phyloP scores from a whole-genome alignment of 2,329 filamentous ascomycete species.

The Endocalyx cinctus region DNA sequence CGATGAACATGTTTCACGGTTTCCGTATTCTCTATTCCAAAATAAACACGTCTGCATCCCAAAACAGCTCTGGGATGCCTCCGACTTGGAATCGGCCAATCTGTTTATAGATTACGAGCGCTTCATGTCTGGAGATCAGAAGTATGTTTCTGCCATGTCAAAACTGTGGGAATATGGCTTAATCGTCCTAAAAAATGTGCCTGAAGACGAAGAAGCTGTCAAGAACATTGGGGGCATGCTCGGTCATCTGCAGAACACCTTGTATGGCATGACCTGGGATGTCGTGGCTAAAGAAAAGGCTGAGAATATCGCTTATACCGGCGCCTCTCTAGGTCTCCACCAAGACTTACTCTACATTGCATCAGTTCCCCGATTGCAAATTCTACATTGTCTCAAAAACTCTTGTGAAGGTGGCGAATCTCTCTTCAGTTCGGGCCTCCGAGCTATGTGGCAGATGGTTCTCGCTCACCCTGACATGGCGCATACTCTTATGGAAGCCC shows the following conservation, averaged over 20 bases:
- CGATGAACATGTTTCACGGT: constrained; percentile 28
- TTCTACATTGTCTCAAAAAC: constrained; percentile 86
- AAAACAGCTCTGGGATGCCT: constrained; percentile 19
- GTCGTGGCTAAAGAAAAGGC: constrained; percentile 76
- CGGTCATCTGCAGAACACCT: constrained; percentile 76
- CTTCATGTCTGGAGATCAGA: constrained; percentile 59
- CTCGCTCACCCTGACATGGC: constrained; percentile 19
- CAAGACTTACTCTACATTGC: constrained; percentile 89
- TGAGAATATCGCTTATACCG: constrained; percentile 91
- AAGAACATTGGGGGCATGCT: constrained; percentile 66
- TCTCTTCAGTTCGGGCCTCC: constrained; percentile 74
- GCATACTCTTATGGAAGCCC: constrained; percentile 33
- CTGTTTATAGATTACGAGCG: constrained; percentile 61
- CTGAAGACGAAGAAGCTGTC: constrained; percentile 61
- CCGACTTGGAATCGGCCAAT: constrained; percentile 35
- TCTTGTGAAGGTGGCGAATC: constrained; percentile 76
- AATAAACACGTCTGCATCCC: not conserved
- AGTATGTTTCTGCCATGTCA: constrained; percentile 57
- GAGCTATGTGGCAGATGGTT: constrained; percentile 46
- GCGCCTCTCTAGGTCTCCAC: constrained; percentile 76
- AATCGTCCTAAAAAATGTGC: constrained; percentile 71
- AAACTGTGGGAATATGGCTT: constrained; percentile 65
- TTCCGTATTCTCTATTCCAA: constrained; percentile 20
- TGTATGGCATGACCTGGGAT: constrained; percentile 90
- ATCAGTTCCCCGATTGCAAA: constrained; percentile 74